Base-by-base conservation (phyloP, 768 basidiomycete species). In the Suillus plorans region DNA sequence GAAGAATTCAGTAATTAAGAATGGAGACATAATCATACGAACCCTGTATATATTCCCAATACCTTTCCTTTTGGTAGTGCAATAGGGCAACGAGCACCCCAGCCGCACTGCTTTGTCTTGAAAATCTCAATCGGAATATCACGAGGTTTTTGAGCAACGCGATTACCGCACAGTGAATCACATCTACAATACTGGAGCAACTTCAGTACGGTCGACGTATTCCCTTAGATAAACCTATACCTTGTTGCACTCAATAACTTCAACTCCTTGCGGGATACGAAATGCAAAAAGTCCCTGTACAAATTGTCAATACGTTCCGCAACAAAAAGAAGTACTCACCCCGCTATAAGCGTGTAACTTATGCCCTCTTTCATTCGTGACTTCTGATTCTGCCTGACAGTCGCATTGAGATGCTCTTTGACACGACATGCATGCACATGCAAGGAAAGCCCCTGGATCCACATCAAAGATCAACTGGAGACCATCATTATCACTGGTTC, bases 21-120 rank as follows among this genome's bases (percentile, higher is more conserved):
- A 28, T 31, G 39, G 34, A 8, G 4, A 52, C 62, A 63, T 56
- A 39, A 37, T 14, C 58, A 59, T 59, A 71, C 80, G 41, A 69
- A 89, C 90, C 90, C 90, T 62, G 89, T 84, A 69, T 88, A 91
- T 12, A 88, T 76, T 3, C 90, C 90, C 31, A 91, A 65, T 4
- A 91, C 85, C 66, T 86, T 87, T 5, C 89, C 89, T 57, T 63
- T 74, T 25, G 74, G 73, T 0, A 91, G 67, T 34, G 76, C 69
- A 0, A 70, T 67, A 7, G 79, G 68, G 0, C 85, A 73, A n/a
- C 88, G 79, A 3, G 83, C 88, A 8, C 90, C 89, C 89, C 89
- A 91, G 4, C 90, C 90, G 63, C 82, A 77, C 22, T 76, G 70
- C 5, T 62, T 44, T 0, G 89, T 91, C 67, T 88, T 85, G 80